These are phyloP conservation scores for Cichorium intybus DNA, from an alignment of 140 eudicot genomes.

Conservation along the genomic window DNA sequence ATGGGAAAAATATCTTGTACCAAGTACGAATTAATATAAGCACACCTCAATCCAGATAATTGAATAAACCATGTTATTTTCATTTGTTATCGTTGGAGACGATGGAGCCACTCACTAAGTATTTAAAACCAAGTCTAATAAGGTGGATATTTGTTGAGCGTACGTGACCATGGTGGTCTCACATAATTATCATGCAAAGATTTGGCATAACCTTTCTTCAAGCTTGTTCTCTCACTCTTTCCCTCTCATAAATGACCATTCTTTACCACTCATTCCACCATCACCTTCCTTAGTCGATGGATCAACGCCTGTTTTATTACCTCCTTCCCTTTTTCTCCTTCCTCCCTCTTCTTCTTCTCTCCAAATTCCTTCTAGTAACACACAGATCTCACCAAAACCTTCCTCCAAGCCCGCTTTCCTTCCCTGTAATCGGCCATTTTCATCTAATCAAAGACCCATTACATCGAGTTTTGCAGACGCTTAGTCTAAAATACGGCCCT, in stretches of 20 bases:
- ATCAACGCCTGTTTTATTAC: slow-evolving; percentile 27
- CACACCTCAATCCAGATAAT: no score
- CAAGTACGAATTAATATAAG: no score
- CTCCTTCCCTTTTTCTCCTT: slow-evolving; percentile 18
- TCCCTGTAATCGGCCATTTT: slow-evolving; percentile 55
- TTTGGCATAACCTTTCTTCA: slow-evolving; percentile 19
- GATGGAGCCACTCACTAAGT: no score
- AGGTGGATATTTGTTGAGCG: no score
- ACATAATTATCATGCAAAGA: background rate
- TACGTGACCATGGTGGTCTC: no score
- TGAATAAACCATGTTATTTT: no score
- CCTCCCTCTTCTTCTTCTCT: slow-evolving; percentile 19
- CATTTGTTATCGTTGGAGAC: no score
- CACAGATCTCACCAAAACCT: slow-evolving; percentile 23
- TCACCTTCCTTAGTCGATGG: slow-evolving; percentile 32
- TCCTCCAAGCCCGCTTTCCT: slow-evolving; percentile 33
- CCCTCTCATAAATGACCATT: slow-evolving; percentile 15
- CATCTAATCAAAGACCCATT: slow-evolving; percentile 39
- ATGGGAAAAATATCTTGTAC: no score
- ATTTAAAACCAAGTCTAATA: no score
- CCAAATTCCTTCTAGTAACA: slow-evolving; percentile 11
- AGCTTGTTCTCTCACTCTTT: slow-evolving; percentile 8
- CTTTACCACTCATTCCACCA: slow-evolving; percentile 6
- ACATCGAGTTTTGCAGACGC: slow-evolving; percentile 17
- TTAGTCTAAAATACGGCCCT: slow-evolving; percentile 37